Evolutionary conservation across 441 rosid genomes (phyloP).

Genomic region (Pelargonium cotyledonis): DNA sequence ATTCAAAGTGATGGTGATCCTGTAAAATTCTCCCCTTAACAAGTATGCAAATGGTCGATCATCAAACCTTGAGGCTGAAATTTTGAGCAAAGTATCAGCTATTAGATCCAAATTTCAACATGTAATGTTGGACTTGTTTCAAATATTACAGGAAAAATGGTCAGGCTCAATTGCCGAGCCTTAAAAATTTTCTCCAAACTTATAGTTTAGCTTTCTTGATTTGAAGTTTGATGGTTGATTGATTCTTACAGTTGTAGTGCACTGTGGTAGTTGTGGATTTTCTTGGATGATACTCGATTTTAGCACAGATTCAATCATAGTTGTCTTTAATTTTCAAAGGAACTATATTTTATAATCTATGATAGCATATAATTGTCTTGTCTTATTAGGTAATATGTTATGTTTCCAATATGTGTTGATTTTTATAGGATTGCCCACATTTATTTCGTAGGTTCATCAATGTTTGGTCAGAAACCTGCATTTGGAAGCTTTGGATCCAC

Average conservation of each 20-base stretch:
- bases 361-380: neutral
- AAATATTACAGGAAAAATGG: neutral
- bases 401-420: neutral
- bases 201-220: neutral
- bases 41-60: too few relatives aligned
- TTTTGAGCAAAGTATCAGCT: neutral
- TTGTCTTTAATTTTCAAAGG: too few relatives aligned
- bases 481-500: slow-evolving; percentile 72
- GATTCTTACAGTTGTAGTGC: neutral
- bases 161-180: neutral
- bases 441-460: slow-evolving; percentile 40
- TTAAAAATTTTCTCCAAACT: neutral
- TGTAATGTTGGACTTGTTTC: neutral
- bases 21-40: too few relatives aligned
- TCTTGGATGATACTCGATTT: neutral
- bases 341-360: neutral
- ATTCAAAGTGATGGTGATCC: too few relatives aligned
- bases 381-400: neutral
- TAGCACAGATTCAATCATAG: neutral
- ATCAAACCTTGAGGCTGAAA: too few relatives aligned
- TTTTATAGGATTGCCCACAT: neutral
- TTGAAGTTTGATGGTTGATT: neutral
- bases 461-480: slow-evolving; percentile 60
- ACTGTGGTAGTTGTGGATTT: neutral
- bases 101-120: neutral